These are phyloP conservation scores for Hericium coralloides DNA, from an alignment of 768 basidiomycete species.

Conservation along the genomic window DNA sequence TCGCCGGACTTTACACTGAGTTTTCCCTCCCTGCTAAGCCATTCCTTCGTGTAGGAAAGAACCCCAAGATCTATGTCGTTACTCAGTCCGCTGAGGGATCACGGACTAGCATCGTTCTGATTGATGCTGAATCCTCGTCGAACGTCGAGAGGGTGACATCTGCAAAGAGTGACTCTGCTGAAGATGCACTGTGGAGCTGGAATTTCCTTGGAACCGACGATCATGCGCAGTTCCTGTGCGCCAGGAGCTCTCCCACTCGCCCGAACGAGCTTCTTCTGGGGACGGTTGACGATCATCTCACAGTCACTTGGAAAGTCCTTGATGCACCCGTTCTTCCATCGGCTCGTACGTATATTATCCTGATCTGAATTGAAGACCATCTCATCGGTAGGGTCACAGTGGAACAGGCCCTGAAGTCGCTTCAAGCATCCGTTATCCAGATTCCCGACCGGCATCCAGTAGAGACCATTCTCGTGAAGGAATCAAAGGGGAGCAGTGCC, in stretches of 20 bases:
- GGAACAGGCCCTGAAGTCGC: constrained; percentile 5
- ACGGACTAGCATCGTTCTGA: constrained; percentile 13
- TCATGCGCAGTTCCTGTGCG: constrained; percentile 9
- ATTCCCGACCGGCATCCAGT: constrained; percentile 11
- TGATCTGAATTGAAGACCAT: background rate
- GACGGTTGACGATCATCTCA: constrained; percentile 6
- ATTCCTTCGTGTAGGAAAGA: constrained; percentile 13
- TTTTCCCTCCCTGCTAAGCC: constrained; percentile 15
- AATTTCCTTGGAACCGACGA: constrained; percentile 12
- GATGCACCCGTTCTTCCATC: constrained; percentile 7
- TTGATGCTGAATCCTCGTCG: constrained; percentile 11
- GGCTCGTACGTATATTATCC: background rate
- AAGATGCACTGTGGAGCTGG: constrained; percentile 13
- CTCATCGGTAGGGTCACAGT: background rate
- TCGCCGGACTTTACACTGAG: constrained; percentile 26
- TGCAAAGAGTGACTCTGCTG: background rate
- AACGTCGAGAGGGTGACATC: constrained; percentile 8
- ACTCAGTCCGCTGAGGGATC: constrained; percentile 17
- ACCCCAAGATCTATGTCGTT: constrained; percentile 6
- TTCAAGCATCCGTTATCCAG: constrained; percentile 3
- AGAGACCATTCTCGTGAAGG: constrained; percentile 12
- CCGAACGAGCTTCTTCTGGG: constrained; percentile 16
- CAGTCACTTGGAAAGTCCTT: constrained; percentile 9
- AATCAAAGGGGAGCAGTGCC: constrained; percentile 1
- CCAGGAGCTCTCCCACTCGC: constrained; percentile 10